Evolutionary conservation across 2,329 filamentous ascomycete genomes (phyloP), one percentile per base, ranked within the genome.

Genomic region (Dactylellina cionopaga): DNA sequence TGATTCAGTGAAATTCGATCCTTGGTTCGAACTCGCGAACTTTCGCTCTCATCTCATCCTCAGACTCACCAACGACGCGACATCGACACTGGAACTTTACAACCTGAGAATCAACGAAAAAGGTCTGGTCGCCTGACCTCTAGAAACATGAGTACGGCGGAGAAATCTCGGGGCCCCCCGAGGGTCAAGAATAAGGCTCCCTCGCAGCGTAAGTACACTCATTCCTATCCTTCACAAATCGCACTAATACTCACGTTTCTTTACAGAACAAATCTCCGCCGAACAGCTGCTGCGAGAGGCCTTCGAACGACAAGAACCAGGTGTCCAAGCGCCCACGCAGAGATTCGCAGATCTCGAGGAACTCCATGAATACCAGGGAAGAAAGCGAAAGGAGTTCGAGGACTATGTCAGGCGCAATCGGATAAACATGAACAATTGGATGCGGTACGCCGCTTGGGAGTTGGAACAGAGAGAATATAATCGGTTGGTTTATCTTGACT

Each of bases 171-270:
- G 75, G 95, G 94, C 77, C 94, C 95, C 68, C 94, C 95, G 10
- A 86, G 92, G 86, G 95, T 99, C 85, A 98, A 98, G 82, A 98
- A 99, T 85, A 99, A 99, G 90, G 92, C 91, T 76, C 87, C 95
- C 1, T 94, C 94, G 83, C 92, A 75, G 29, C 56, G 65, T 65
- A 19, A 39, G 46, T 82, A 43, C 78, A 82, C 69, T 64, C 22
- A 35, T 82, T 33, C 51, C 33, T n/a, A 41, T 43, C 47, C 24
- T 35, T 37, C 27, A 6, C 29, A 39, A 24, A 37, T 47, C 15
- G 13, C 59, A 25, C 75, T 76, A 76, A 76, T 49, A 27, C 29
- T 7, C 29, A 19, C 17, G 13, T 31, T 74, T 70, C 11, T 27
- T 11, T 47, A 44, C 90, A 39, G 84, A 91, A 66, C 90, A 98